Evolutionary conservation across 1,284 basidiomycete genomes (phyloP).

Genomic region (Apiotrichum laibachii): DNA sequence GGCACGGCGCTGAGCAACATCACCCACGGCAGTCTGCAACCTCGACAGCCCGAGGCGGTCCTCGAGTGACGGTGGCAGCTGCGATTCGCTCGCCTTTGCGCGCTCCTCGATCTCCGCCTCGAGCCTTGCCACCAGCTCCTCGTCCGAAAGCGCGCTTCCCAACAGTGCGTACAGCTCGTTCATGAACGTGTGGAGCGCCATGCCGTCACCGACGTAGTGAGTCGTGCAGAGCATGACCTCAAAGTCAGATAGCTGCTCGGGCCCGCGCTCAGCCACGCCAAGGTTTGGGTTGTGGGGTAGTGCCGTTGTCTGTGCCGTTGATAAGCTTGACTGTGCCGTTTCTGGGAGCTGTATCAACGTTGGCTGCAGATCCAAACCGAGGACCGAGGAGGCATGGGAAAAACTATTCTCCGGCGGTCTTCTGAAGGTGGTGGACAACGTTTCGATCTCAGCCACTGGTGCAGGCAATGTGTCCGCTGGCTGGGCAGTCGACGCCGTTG

Average conservation of each 20-base stretch:
- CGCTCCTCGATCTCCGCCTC: neutral
- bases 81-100: neutral
- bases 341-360: too few species aligned
- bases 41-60: constrained; percentile 17
- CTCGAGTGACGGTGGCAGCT: constrained; percentile 24
- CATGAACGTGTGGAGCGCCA: constrained; percentile 70
- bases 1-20: constrained; percentile 37
- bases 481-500: neutral
- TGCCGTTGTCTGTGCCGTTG: neutral
- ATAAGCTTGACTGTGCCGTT: neutral
- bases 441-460: too few species aligned
- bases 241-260: neutral
- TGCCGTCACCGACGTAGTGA: constrained; percentile 73
- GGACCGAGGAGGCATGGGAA: too few species aligned
- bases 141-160: neutral
- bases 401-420: too few species aligned
- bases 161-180: constrained; percentile 69
- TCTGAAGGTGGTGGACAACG: too few species aligned
- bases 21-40: neutral
- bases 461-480: too few species aligned
- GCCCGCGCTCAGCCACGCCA: constrained; percentile 18
- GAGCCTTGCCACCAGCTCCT: constrained; percentile 25
- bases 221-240: constrained; percentile 65
- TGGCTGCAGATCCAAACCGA: too few species aligned
- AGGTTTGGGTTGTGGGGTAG: constrained; percentile 40